These are phyloP conservation scores for Triticum turgidum DNA, from an alignment of 176 grass and related monocot genomes.

Conservation along the genomic window DNA sequence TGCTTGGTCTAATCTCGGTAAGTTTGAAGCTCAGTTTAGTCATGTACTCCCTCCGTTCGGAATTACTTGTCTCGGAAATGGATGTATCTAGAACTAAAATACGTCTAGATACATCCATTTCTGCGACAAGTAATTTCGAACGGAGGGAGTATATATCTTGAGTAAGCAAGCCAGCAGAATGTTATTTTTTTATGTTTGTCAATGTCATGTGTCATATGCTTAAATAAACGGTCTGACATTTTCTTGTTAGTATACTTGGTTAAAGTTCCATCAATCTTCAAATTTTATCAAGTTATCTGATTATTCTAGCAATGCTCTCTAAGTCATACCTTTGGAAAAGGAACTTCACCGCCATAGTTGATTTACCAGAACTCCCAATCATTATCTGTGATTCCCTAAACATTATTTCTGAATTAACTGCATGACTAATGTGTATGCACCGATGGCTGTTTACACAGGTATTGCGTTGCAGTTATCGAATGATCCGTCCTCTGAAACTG, in stretches of 20 bases:
- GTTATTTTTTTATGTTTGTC: neutral
- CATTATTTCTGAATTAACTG: constrained; percentile 3
- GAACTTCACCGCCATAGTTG: neutral
- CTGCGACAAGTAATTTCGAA: too few species aligned
- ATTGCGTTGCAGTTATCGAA: constrained; percentile 84
- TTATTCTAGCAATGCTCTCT: neutral
- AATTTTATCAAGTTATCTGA: constrained; percentile 14
- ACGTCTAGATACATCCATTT: too few species aligned
- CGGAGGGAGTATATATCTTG: neutral
- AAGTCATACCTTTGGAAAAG: neutral
- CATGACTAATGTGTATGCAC: neutral
- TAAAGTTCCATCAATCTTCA: constrained; percentile 6
- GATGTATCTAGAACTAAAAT: too few species aligned
- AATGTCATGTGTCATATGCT: neutral
- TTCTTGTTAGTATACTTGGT: constrained; percentile 8
- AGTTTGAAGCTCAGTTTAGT: constrained; percentile 12
- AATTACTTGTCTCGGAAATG: too few species aligned
- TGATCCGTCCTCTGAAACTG: constrained; percentile 68
- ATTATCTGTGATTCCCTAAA: neutral
- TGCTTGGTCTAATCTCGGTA: constrained; percentile 99
- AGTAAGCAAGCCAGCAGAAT: neutral
- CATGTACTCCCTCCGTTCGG: neutral
- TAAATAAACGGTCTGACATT: neutral
- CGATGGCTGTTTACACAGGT: constrained; percentile 50
- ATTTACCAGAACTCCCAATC: neutral